Conservation (phyloP, 495 filamentous ascomycete genomes). For the Daldinia concentrica region DNA sequence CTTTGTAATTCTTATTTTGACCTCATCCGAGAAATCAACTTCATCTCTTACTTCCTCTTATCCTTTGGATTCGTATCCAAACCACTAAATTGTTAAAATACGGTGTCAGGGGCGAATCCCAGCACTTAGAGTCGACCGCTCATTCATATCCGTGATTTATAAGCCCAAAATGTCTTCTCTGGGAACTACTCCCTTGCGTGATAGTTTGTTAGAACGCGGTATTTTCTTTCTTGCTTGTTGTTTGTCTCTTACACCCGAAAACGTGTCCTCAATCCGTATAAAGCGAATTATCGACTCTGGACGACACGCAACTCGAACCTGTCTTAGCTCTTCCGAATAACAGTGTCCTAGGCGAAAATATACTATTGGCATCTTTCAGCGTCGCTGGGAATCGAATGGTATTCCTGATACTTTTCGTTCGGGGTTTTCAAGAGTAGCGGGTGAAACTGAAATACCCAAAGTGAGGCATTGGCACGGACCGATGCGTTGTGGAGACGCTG, state of each 20-base stretch:
- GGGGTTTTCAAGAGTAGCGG: background rate
- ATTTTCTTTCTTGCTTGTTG: conserved; percentile 16
- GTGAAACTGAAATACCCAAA: background rate
- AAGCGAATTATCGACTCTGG: background rate
- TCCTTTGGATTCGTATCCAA: conserved; percentile 6
- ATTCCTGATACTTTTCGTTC: background rate
- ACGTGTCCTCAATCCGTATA: background rate
- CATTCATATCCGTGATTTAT: conserved; percentile 4
- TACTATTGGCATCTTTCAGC: background rate
- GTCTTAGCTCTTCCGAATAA: background rate
- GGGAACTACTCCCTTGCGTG: background rate
- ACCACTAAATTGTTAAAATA: conserved; percentile 2
- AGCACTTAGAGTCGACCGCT: background rate
- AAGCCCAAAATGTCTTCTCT: conserved; percentile 6
- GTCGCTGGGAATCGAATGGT: background rate
- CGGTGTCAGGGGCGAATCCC: background rate
- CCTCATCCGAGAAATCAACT: conserved; percentile 7
- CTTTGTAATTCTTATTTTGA: conserved; percentile 36
- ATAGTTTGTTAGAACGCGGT: conserved; percentile 9
- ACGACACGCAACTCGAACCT: background rate
- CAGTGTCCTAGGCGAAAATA: background rate
- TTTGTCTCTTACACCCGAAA: background rate
- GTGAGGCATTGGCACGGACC: background rate
- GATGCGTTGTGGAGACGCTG: background rate
- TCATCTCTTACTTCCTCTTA: conserved; percentile 3